Conservation (phyloP, 495 filamentous ascomycete genomes). For the Acidomyces sp. region DNA sequence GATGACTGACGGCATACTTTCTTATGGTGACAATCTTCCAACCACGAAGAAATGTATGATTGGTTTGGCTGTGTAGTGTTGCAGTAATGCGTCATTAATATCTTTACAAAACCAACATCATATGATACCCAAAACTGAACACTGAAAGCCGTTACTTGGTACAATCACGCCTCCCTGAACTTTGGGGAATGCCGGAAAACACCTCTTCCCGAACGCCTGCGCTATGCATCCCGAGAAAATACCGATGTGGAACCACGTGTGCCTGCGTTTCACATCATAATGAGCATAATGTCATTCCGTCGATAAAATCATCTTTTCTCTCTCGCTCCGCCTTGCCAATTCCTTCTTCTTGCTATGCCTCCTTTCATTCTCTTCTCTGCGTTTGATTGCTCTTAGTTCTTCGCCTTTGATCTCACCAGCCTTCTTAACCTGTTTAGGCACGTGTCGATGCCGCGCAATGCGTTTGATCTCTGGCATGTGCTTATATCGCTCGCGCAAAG, state of each 20-base stretch:
- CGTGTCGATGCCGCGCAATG: conserved; percentile 78
- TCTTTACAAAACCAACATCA: no score
- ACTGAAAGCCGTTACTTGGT: no score
- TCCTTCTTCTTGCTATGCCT: conserved; percentile 75
- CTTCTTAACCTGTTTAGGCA: conserved; percentile 94
- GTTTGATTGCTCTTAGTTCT: conserved; percentile 74
- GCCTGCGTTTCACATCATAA: no score
- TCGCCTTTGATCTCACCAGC: conserved; percentile 90
- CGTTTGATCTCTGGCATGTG: conserved; percentile 95
- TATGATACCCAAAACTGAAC: no score
- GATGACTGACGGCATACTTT: conserved; percentile 10
- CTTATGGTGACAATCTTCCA: background rate
- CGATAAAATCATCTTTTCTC: conserved; percentile 83
- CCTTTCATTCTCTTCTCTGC: conserved; percentile 84
- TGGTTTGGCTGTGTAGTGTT: no score
- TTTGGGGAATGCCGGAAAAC: background rate
- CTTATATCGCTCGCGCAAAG: conserved; percentile 66
- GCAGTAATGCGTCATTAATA: no score
- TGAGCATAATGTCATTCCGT: no score
- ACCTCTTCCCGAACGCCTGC: background rate
- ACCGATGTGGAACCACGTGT: no score
- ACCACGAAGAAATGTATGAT: background rate
- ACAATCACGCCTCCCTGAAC: no score
- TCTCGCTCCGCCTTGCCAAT: conserved; percentile 59
- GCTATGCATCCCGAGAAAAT: background rate